Conservation (phyloP, 208 protist species). For the Acanthamoeba sp. region DNA sequence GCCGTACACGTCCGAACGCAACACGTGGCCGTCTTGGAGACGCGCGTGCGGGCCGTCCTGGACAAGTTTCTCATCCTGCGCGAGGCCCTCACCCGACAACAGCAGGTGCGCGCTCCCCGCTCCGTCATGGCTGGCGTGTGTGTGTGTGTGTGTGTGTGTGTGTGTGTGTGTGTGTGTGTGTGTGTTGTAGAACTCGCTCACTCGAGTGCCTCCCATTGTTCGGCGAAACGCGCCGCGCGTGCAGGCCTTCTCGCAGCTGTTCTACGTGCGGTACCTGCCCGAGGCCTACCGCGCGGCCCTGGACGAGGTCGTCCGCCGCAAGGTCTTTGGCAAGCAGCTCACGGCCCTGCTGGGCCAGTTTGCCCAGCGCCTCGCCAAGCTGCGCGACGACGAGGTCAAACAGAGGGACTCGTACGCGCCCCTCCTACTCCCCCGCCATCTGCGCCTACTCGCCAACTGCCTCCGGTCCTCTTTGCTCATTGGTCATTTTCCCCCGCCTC, state of each 20-base stretch:
- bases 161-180: too few relatives aligned
- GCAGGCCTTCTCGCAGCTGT: conserved; percentile 39
- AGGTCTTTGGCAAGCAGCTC: background rate
- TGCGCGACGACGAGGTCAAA: conserved; percentile 21
- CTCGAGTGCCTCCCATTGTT: background rate
- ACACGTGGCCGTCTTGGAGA: background rate
- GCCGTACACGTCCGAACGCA: background rate
- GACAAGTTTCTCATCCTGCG: background rate
- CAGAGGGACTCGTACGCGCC: background rate
- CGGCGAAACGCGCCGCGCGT: background rate
- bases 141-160: too few relatives aligned
- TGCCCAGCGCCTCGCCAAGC: background rate
- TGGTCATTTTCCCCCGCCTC: too few relatives aligned
- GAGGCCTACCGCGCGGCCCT: conserved; percentile 16
- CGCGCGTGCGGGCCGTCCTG: background rate
- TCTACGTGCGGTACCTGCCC: conserved; percentile 19
- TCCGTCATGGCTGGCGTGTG: too few relatives aligned
- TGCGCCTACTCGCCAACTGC: too few relatives aligned
- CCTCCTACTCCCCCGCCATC: too few relatives aligned
- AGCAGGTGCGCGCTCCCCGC: background rate
- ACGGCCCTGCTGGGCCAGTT: background rate
- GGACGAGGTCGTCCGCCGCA: conserved; percentile 27
- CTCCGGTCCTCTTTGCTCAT: too few relatives aligned
- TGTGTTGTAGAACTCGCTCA: too few relatives aligned
- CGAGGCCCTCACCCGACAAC: conserved; percentile 4